A percentile compares a stretch with the other conserved stretches of the same genome.
These are phyloP conservation scores for Rhizopus arrhizus DNA, from an alignment of 371 early-diverging fungal species.

Conservation along the genomic window DNA sequence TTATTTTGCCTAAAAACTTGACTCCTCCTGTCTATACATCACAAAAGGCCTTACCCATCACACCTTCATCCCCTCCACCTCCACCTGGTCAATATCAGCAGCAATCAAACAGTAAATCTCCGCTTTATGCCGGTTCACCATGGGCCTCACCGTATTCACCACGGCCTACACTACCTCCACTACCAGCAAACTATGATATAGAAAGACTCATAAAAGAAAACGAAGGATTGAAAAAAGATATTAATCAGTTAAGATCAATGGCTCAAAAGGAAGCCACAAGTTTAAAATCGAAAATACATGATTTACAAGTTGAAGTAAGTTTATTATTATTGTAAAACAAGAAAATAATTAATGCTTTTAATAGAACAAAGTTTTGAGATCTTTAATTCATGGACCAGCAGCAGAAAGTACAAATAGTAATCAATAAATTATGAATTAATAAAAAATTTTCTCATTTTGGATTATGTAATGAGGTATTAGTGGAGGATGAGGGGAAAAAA, in stretches of 20 bases:
- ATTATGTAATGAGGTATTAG: no score
- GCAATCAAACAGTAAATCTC: constrained; percentile 4
- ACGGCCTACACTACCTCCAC: constrained; percentile 16
- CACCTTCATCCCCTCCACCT: constrained; percentile 27
- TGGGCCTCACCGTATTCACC: constrained; percentile 4
- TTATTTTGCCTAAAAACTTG: constrained; percentile 27
- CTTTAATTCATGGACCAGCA: constrained; percentile 23
- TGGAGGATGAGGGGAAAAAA: no score
- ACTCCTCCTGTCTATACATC: constrained; percentile 21
- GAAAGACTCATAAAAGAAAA: constrained; percentile 28
- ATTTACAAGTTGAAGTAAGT: constrained; percentile 39
- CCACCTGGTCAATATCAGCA: constrained; percentile 16
- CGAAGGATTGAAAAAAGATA: constrained; percentile 28
- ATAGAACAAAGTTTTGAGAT: constrained; percentile 39
- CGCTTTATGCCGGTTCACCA: not conserved
- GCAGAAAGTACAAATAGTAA: not conserved
- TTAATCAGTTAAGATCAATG: constrained; percentile 24
- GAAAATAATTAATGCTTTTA: not conserved
- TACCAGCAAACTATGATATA: constrained; percentile 9
- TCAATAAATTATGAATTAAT: not conserved
- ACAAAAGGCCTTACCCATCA: constrained; percentile 28
- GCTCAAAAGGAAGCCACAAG: constrained; percentile 21
- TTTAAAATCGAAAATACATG: constrained; percentile 32
- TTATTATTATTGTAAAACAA: not conserved
- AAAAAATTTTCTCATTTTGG: no score